phyloP scores from a whole-genome alignment of 2,329 filamentous ascomycete genomes.

The Fusarium humuli region DNA sequence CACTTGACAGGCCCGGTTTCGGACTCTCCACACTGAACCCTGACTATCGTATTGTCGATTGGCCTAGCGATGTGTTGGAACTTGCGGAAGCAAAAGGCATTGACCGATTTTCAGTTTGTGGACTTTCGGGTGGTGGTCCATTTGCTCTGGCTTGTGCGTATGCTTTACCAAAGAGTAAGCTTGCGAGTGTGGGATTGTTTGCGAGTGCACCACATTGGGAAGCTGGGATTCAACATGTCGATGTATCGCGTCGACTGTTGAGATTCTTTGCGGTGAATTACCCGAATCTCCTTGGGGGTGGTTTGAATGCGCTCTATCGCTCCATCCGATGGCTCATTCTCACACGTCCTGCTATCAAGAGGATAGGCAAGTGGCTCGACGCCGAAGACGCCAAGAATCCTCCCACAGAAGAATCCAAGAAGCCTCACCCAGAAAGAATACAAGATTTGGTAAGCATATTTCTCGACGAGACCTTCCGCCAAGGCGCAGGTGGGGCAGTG shows the following conservation, averaged over 20 bases:
- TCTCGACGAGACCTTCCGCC: slow-evolving; percentile 42
- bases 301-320: neutral
- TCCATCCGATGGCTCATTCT: neutral
- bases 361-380: slow-evolving; percentile 23
- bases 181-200: neutral
- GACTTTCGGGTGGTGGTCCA: neutral
- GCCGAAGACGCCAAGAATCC: neutral
- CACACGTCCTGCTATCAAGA: neutral
- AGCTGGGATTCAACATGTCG: slow-evolving; percentile 44
- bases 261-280: slow-evolving; percentile 38
- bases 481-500: neutral
- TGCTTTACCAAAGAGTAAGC: neutral
- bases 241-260: slow-evolving; percentile 31
- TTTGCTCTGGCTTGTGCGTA: slow-evolving; percentile 11
- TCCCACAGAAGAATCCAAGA: neutral
- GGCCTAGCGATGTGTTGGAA: neutral
- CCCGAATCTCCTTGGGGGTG: neutral
- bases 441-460: slow-evolving; percentile 3
- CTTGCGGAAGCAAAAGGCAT: rapidly evolving
- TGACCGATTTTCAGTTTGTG: neutral
- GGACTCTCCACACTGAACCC: neutral
- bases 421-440: neutral
- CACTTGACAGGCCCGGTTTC: slow-evolving; percentile 8
- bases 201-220: slow-evolving; percentile 6
- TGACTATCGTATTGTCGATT: neutral